Conservation (phyloP, 371 early-diverging fungal genomes). For the Mucor irregularis region DNA sequence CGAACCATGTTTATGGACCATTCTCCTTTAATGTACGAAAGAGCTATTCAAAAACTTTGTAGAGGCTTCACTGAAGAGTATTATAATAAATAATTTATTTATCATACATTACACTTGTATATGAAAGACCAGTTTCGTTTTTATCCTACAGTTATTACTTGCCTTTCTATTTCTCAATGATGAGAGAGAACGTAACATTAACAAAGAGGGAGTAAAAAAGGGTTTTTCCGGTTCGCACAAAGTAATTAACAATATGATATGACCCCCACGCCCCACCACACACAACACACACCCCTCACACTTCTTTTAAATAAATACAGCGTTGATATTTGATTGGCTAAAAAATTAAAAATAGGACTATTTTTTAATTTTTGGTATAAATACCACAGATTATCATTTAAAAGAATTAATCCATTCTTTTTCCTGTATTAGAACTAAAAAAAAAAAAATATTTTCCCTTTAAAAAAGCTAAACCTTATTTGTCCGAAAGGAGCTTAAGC, state of each 20-base stretch:
- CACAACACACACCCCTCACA: no score
- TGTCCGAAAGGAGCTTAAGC: not conserved
- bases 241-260: no score
- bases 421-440: not conserved
- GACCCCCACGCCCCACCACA: no score
- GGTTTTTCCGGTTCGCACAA: conserved; percentile 2
- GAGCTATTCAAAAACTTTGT: conserved; percentile 23
- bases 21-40: conserved; percentile 69
- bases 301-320: no score
- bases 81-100: no score
- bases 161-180: no score
- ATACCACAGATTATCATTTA: conserved; percentile 1
- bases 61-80: conserved; percentile 1
- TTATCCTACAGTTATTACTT: not conserved
- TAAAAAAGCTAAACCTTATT: not conserved
- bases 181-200: not conserved
- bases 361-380: not conserved
- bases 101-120: no score
- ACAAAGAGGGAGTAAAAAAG: not conserved
- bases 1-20: conserved; percentile 76
- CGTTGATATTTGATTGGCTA: not conserved
- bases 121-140: no score
- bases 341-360: not conserved
- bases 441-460: not conserved
- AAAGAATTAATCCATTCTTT: not conserved